Percentiles rank a stretch among this genome's conserved stretches.
Evolutionary conservation across 129 eudicot species (phyloP).

Genomic region (Flaveria sonorensis): DNA sequence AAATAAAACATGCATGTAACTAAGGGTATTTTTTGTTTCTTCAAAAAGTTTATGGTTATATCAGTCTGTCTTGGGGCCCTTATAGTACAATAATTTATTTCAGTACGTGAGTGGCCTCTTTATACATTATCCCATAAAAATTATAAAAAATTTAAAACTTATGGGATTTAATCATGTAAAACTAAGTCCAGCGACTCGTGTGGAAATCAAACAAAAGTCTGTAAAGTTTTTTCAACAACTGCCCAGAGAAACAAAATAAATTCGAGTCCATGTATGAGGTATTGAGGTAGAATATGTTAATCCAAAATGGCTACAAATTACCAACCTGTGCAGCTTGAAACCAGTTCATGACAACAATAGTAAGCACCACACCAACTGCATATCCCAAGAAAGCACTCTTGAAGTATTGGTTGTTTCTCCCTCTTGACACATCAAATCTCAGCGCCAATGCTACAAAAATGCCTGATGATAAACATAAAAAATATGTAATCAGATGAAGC

Average conservation of each 20-base stretch:
- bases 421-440: conserved; percentile 91
- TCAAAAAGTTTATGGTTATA: background rate
- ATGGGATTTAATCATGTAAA: background rate
- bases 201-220: background rate
- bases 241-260: background rate
- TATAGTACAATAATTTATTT: background rate
- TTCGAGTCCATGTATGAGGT: background rate
- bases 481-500: background rate
- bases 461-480: conserved; percentile 46
- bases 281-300: background rate
- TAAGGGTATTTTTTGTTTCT: background rate
- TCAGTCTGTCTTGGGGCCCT: background rate
- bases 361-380: conserved; percentile 65
- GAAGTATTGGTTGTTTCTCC: conserved; percentile 73
- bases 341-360: conserved; percentile 97
- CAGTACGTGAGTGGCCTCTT: background rate
- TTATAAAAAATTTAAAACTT: background rate
- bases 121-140: background rate
- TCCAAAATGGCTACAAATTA: conserved; percentile 9
- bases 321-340: conserved; percentile 99
- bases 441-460: conserved; percentile 98
- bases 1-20: background rate
- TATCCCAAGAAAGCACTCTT: conserved; percentile 89
- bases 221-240: background rate
- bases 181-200: background rate